Evolutionary conservation across 805 yeast species (phyloP), one percentile per base, ranked within the genome.

Genomic region (Candida silvatica): DNA sequence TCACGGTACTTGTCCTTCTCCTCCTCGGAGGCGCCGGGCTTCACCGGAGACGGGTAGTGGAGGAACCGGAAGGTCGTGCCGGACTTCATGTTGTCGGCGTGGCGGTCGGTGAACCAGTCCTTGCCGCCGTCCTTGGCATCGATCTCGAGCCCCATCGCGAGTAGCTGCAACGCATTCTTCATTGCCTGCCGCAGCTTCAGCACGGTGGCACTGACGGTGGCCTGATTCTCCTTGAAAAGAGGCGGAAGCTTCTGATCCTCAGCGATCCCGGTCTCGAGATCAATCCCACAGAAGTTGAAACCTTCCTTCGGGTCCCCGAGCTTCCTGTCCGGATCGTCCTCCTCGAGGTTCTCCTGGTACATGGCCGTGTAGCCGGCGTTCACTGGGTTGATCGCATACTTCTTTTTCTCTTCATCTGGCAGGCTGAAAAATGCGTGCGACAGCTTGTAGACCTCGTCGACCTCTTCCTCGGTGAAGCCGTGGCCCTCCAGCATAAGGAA

Each of bases 31-130:
- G 54, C 52, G 14, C 46, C 48, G 6, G 76, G 73, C 14, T 45
- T 44, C 30, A 59, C 56, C 6, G 67, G 75, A 8, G 77, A 69
- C 1, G 92, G 94, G 48, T 83, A 83, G 47, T 76, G 84, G 29
- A 83, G 59, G 47, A 84, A 62, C 48, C 94, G 61, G 48, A 84
- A 69, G 0, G 84, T 71, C 2, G 84, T 64, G 11, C 87, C 86
- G 17, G 80, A 72, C 11, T 27, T 31, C 34, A 67, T 62, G 12
- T 57, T 58, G 0, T 77, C 68, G 24, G 62, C 59, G 47, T 80
- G 84, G 46, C 81, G 69, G 6, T 69, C 61, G 23, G 68, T 61
- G 54, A 82, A 81, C 84, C 87, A 82, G 14, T 74, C 64, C 8
- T 50, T 49, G 38, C 69, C 75, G 31, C 77, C 77, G 22, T 56